Conservation (phyloP, 2,329 filamentous ascomycete genomes). For the Fusarium sp. region DNA sequence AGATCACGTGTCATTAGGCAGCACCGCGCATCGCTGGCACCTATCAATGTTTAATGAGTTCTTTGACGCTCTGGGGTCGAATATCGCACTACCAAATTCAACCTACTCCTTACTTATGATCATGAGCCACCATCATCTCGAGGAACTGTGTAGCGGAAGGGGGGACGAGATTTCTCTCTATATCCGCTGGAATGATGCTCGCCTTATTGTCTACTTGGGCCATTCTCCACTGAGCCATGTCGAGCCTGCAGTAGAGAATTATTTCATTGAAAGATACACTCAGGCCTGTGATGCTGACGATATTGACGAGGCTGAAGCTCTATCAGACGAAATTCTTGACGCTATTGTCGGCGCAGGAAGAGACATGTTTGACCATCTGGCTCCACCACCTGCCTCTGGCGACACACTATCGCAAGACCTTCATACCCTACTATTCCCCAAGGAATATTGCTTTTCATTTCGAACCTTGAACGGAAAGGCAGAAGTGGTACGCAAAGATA, state of each 20-base stretch:
- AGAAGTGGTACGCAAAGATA: too few species aligned
- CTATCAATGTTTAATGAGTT: too few species aligned
- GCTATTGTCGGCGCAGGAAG: background rate
- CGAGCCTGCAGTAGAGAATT: background rate
- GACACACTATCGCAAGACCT: background rate
- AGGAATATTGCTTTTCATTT: background rate
- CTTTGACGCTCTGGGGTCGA: too few species aligned
- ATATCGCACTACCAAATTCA: too few species aligned
- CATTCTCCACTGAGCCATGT: background rate
- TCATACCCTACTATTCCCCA: background rate
- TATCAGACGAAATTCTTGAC: background rate
- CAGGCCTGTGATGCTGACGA: fast-evolving
- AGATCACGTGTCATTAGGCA: too few species aligned
- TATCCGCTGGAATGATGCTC: background rate
- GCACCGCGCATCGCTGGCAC: too few species aligned
- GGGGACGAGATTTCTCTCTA: background rate
- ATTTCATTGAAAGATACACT: background rate
- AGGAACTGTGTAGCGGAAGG: background rate
- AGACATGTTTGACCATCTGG: background rate
- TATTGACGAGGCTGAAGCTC: background rate
- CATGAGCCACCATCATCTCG: background rate
- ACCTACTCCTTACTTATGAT: too few species aligned
- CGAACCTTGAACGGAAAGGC: too few species aligned
- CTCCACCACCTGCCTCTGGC: background rate
- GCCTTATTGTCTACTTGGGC: background rate